Conservation (phyloP, 805 yeast genomes). For the Starmerella ratchasimensis region DNA sequence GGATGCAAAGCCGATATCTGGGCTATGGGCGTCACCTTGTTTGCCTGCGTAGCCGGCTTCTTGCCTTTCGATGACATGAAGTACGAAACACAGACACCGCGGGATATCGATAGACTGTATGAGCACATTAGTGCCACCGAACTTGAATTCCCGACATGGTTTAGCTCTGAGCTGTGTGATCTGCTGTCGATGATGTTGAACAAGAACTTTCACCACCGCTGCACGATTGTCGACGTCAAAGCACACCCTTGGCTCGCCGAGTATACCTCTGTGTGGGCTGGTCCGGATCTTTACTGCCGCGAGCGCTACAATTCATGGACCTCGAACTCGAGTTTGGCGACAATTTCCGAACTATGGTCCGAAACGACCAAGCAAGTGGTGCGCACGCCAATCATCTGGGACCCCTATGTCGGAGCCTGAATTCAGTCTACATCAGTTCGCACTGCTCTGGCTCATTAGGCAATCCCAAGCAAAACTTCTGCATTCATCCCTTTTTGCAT, state of each 20-base stretch:
- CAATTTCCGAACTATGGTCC: not conserved
- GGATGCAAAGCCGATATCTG: slow-evolving; percentile 83
- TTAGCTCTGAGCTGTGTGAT: slow-evolving; percentile 39
- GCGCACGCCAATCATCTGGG: slow-evolving; percentile 9
- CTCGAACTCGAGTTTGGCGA: not conserved
- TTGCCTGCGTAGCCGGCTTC: slow-evolving; percentile 69
- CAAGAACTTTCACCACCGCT: slow-evolving; percentile 51
- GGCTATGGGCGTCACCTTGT: slow-evolving; percentile 88
- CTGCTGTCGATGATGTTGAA: slow-evolving; percentile 46
- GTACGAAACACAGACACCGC: slow-evolving; percentile 86
- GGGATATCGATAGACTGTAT: slow-evolving; percentile 63
- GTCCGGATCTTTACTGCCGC: not conserved
- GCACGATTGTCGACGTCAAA: slow-evolving; percentile 20
- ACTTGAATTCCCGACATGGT: slow-evolving; percentile 82
- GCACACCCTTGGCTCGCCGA: slow-evolving; percentile 4
- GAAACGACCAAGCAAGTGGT: slow-evolving; percentile 2
- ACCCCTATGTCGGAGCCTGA: slow-evolving; percentile 2
- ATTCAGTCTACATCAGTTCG: too few species aligned
- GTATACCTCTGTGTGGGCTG: slow-evolving; percentile 1
- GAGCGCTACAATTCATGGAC: not conserved
- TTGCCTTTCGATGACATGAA: slow-evolving; percentile 80
- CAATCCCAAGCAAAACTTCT: too few species aligned
- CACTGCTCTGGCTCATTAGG: too few species aligned
- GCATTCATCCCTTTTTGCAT: too few species aligned
- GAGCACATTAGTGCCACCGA: slow-evolving; percentile 68